Conservation (phyloP, 768 basidiomycete species). For the Hygrophorus pudorinus region DNA sequence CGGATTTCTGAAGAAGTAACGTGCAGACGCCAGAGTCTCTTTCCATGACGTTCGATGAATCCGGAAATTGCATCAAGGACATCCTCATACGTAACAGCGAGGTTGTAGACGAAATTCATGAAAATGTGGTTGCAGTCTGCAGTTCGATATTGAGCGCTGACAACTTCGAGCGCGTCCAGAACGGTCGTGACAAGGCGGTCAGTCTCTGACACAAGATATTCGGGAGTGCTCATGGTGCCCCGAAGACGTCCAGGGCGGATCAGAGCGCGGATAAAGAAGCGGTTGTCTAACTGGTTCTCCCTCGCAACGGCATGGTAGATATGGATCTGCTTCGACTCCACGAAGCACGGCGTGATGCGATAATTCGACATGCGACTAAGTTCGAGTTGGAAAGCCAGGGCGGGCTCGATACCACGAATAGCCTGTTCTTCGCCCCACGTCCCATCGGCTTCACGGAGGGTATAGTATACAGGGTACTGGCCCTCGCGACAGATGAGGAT, state of each 20-base stretch:
- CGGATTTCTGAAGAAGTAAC: conserved; percentile 98
- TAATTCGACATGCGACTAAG: conserved; percentile 94
- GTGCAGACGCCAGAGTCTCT: conserved; percentile 94
- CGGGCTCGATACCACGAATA: conserved; percentile 97
- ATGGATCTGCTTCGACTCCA: conserved; percentile 95
- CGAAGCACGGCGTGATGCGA: conserved; percentile 91
- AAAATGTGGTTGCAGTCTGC: conserved; percentile 98
- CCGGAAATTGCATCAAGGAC: conserved; percentile 96
- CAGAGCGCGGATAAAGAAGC: conserved; percentile 96
- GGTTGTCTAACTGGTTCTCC: conserved; percentile 95
- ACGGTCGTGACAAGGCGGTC: conserved; percentile 92
- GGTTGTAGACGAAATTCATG: conserved; percentile 98
- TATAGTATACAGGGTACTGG: conserved; percentile 92
- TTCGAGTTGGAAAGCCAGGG: conserved; percentile 95
- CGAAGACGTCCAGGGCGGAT: conserved; percentile 92
- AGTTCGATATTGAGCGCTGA: conserved; percentile 79
- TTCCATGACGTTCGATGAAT: conserved; percentile 98
- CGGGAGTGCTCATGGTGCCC: conserved; percentile 88
- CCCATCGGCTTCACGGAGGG: conserved; percentile 64
- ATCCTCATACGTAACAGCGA: conserved; percentile 91
- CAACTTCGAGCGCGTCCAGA: conserved; percentile 91
- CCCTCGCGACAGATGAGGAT: conserved; percentile 86
- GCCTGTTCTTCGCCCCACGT: conserved; percentile 90
- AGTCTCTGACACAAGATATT: conserved; percentile 97
- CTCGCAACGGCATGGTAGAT: conserved; percentile 93